Evolutionary conservation across 2,329 filamentous ascomycete species (phyloP).

Genomic region (Aspergillus phoenicis): DNA sequence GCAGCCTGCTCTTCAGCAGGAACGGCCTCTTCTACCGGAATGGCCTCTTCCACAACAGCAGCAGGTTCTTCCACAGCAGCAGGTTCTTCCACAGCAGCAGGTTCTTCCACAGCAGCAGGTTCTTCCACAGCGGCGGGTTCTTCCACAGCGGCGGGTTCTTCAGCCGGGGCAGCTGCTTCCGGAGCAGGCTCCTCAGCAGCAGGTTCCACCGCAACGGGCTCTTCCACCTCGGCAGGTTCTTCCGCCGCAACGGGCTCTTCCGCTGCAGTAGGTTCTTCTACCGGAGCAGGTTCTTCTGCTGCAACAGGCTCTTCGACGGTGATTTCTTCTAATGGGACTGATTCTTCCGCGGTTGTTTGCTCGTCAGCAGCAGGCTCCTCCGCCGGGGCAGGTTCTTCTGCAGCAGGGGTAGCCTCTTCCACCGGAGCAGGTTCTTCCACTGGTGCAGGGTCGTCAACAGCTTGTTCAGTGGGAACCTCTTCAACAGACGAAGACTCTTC

Average conservation of each 20-base stretch:
- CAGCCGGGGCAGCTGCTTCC: slow-evolving; percentile 10
- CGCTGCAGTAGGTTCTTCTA: slow-evolving; percentile 13
- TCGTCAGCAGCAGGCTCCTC: slow-evolving; percentile 7
- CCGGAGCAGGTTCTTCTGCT: slow-evolving; percentile 19
- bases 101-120: slow-evolving; percentile 2
- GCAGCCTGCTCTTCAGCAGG: slow-evolving; percentile 13
- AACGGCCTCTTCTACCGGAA: slow-evolving; percentile 9
- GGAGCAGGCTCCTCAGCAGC: slow-evolving; percentile 13
- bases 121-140: background rate
- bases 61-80: slow-evolving; percentile 20
- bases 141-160: slow-evolving; percentile 12
- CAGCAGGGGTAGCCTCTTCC: slow-evolving; percentile 7
- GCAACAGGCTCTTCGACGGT: slow-evolving; percentile 10
- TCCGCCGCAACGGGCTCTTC: slow-evolving; percentile 1
- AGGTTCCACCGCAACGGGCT: slow-evolving; percentile 17
- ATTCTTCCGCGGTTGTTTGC: slow-evolving; percentile 4
- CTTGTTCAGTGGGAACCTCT: too few species aligned
- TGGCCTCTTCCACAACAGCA: slow-evolving; percentile 9
- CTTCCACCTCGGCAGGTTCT: too few species aligned
- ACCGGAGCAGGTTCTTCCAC: slow-evolving; percentile 6
- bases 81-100: slow-evolving; percentile 17
- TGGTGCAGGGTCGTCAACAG: too few species aligned
- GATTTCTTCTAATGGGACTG: too few species aligned
- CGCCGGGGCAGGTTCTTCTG: slow-evolving; percentile 4
- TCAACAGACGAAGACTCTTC: too few species aligned